A percentile compares a stretch with the other conserved stretches of the same genome.
Evolutionary conservation across 140 eudicot species (phyloP).

Genomic region (Anethum foeniculum): DNA sequence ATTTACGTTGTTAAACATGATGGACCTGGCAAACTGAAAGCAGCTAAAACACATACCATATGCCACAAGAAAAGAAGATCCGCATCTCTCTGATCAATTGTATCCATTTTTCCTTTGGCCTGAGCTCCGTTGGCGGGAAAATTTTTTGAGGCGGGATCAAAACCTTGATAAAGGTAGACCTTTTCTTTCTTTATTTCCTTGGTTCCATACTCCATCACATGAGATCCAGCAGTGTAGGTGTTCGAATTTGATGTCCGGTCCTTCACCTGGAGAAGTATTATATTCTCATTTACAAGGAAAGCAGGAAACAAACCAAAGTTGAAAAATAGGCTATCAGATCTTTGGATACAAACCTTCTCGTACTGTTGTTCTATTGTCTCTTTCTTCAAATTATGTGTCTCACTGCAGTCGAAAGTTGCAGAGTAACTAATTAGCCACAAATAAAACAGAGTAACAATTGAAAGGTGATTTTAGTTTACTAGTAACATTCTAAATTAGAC

Average conservation of each 20-base stretch:
- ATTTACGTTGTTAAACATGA: background rate
- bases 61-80: constrained; percentile 84
- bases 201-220: constrained; percentile 87
- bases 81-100: constrained; percentile 74
- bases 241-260: constrained; percentile 56
- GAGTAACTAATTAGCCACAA: background rate
- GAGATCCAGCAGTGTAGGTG: constrained; percentile 64
- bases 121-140: constrained; percentile 37
- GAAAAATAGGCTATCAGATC: background rate
- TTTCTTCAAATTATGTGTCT: constrained; percentile 72
- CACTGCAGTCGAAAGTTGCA: constrained; percentile 31
- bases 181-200: constrained; percentile 51
- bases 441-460: background rate
- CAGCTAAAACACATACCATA: constrained; percentile 25
- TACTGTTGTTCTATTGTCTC: constrained; percentile 71
- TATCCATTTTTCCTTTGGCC: constrained; percentile 24
- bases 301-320: background rate
- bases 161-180: constrained; percentile 69
- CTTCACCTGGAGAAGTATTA: constrained; percentile 43
- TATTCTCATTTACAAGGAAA: background rate
- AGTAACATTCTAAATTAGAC: background rate
- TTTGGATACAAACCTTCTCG: constrained; percentile 33
- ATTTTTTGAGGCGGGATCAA: constrained; percentile 56
- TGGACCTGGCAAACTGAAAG: background rate
- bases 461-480: background rate